These are phyloP conservation scores for Tulasnella sp. DNA, from an alignment of 768 basidiomycete species.

Conservation along the genomic window DNA sequence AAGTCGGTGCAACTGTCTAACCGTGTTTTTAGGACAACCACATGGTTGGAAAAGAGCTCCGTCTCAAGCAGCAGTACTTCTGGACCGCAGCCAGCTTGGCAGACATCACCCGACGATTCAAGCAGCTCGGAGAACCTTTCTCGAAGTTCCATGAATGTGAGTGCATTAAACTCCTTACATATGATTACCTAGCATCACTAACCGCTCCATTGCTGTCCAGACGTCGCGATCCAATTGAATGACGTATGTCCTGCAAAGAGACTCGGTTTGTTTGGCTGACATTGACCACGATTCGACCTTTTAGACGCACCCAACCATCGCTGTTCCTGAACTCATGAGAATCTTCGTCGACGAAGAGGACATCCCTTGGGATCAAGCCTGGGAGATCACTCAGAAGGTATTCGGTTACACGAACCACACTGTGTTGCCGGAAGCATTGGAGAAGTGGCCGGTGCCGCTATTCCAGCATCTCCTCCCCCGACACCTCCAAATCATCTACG, in stretches of 20 bases:
- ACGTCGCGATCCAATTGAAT: slow-evolving; percentile 89
- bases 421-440: slow-evolving; percentile 57
- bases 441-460: slow-evolving; percentile 84
- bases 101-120: slow-evolving; percentile 89
- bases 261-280: background rate
- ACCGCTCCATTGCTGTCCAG: slow-evolving; percentile 27
- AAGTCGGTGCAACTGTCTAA: background rate
- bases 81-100: slow-evolving; percentile 81
- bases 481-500: slow-evolving; percentile 88
- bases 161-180: slow-evolving; percentile 19
- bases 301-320: slow-evolving; percentile 88
- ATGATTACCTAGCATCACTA: background rate
- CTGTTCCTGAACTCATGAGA: slow-evolving; percentile 91
- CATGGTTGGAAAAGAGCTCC: slow-evolving; percentile 62
- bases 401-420: slow-evolving; percentile 97
- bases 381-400: slow-evolving; percentile 78
- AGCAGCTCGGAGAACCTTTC: slow-evolving; percentile 73
- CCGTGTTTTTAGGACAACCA: background rate
- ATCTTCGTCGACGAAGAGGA: slow-evolving; percentile 82
- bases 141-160: slow-evolving; percentile 70
- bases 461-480: slow-evolving; percentile 76
- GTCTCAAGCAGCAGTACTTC: slow-evolving; percentile 56
- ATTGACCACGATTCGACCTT: background rate
- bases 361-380: slow-evolving; percentile 68
- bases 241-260: slow-evolving; percentile 39